Percentiles rank a stretch among this genome's conserved stretches.
Conservation (phyloP, 2,329 filamentous ascomycete genomes). For the Hypoxylon sp. region DNA sequence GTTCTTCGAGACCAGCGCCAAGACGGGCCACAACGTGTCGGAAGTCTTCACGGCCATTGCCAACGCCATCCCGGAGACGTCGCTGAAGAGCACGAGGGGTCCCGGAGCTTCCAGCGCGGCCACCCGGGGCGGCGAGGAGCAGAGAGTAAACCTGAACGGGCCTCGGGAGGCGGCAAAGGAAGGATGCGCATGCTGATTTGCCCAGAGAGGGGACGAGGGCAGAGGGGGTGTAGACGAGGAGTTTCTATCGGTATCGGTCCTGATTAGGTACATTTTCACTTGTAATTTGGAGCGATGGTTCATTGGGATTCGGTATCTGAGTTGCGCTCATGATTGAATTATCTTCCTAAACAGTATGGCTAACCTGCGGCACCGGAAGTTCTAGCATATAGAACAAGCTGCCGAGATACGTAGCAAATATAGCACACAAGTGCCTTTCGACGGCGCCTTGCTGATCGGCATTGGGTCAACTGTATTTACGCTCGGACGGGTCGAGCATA, state of each 20-base stretch:
- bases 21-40: constrained; percentile 91
- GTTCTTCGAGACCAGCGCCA: constrained; percentile 98
- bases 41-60: constrained; percentile 98
- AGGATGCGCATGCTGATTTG: constrained; percentile 82
- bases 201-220: constrained; percentile 6
- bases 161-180: constrained; percentile 83
- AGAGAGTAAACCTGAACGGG: constrained; percentile 83
- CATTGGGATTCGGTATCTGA: constrained; percentile 34
- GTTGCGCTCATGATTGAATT: constrained; percentile 34
- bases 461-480: no score
- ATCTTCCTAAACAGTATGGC: constrained; percentile 26
- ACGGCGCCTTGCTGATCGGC: no score
- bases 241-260: constrained; percentile 27
- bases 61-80: constrained; percentile 96
- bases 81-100: constrained; percentile 87
- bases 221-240: constrained; percentile 13
- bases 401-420: constrained; percentile 8
- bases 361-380: constrained; percentile 11
- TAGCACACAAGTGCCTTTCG: no score
- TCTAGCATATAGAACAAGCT: constrained; percentile 11
- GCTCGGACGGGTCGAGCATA: no score
- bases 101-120: constrained; percentile 66
- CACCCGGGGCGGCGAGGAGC: constrained; percentile 69
- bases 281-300: constrained; percentile 45
- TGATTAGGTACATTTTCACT: constrained; percentile 37